Base-by-base conservation (phyloP, 2,329 filamentous ascomycete species). In the Onygenales sp. region DNA sequence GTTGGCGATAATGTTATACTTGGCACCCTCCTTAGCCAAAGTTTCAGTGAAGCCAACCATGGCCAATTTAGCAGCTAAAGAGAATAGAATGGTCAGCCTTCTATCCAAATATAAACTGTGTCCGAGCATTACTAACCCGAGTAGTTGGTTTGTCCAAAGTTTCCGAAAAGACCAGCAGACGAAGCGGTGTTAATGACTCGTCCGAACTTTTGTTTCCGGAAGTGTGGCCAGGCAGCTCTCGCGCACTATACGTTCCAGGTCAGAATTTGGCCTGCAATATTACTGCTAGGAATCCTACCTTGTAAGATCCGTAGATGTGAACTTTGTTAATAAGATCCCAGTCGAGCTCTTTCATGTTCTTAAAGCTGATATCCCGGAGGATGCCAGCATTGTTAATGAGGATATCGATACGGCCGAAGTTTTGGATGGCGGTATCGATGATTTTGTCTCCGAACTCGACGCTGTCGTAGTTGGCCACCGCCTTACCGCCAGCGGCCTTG, bases 321-420 rank as follows among this genome's bases (percentile, higher is more conserved):
- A 97, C 92, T 69, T 84, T 86, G 73, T 92, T 88, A 69, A 96
- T 87, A 62, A 96, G 76, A 69, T 98, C 92, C 93, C 93, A 98
- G 72, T 98, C 93, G 68, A 86, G 75, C 71, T 98, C 93, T 72
- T 86, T 93, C 82, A 97, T 94, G 76, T 97, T 97, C 82, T 95
- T 95, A 78, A 98, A 97, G 80, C 88, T 92, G 68, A 97, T 72
- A 75, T 97, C 91, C 57, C 92, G 86, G 56, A 95, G 80, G 67
- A 97, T 97, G 66, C 93, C 92, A 57, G 93, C 93, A 69, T 97
- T 98, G 81, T 98, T 98, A 75, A 98, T 86, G 64, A 98, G 84
- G 59, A 98, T 78, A 71, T 98, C 92, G 72, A 98, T 82, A 65
- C 92, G 88, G 62, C 74, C 74, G 54, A 76, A 77, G 58, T 65